phyloP scores from a whole-genome alignment of 306 rosid genomes.

The Trichosanthes cucumerina region DNA sequence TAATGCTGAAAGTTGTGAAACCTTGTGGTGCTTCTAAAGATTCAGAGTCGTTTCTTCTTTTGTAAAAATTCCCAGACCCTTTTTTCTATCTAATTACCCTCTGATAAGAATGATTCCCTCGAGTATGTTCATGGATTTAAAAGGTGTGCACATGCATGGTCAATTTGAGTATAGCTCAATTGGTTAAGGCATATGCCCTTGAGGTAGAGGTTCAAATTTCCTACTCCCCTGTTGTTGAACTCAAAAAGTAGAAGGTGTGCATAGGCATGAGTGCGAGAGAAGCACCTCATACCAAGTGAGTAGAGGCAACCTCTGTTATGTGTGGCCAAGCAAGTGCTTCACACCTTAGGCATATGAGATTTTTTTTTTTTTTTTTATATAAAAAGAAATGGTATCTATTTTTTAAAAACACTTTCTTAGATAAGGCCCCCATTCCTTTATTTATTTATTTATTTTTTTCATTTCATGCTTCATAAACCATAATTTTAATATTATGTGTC shows the following conservation, averaged over 20 bases:
- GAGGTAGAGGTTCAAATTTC: neutral
- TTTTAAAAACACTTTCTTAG: neutral
- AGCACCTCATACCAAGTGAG: neutral
- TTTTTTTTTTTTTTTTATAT: neutral
- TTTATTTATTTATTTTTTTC: neutral
- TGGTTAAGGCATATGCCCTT: neutral
- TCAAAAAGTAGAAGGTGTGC: neutral
- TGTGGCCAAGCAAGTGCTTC: neutral
- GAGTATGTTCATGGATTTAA: neutral
- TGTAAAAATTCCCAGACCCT: neutral
- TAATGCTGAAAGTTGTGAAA: neutral
- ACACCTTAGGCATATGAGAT: neutral
- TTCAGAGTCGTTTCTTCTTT: neutral
- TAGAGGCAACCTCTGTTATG: neutral
- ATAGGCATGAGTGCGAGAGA: neutral
- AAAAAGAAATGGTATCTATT: neutral
- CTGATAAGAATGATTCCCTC: neutral
- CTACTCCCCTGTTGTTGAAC: neutral
- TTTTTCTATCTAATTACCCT: neutral
- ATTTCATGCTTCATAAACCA: neutral
- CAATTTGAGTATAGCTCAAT: neutral
- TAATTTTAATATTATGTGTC: neutral
- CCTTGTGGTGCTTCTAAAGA: constrained; percentile 5
- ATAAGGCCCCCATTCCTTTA: neutral
- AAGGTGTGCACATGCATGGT: neutral